A percentile compares a stretch with the other conserved stretches of the same genome.
phyloP scores from a whole-genome alignment of 176 grass and related monocot genomes.

The Triticum timopheevii region DNA sequence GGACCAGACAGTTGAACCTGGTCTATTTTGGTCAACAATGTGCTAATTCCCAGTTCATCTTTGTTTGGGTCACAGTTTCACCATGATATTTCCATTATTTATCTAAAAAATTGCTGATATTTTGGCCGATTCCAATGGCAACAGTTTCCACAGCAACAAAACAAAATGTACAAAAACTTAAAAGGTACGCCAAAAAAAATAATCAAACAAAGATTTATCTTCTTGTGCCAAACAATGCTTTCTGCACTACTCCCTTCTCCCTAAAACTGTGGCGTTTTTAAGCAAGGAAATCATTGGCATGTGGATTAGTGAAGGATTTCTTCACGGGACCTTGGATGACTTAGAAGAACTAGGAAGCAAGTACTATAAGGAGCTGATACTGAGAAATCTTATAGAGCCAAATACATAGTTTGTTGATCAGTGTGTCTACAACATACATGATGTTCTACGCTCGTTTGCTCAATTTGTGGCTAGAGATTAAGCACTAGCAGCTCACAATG shows the following conservation, averaged over 20 bases:
- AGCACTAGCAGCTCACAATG: background rate
- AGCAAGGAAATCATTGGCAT: background rate
- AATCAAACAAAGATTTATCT: background rate
- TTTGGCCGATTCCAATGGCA: too few species aligned
- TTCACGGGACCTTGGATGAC: background rate
- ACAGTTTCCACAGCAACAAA: too few species aligned
- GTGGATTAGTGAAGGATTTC: conserved; percentile 35
- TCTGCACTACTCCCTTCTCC: conserved; percentile 33
- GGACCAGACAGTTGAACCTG: too few species aligned
- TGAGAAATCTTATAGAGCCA: conserved; percentile 38
- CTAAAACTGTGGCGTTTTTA: background rate
- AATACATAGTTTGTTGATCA: background rate
- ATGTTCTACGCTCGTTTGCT: conserved; percentile 37
- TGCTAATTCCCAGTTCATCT: too few species aligned
- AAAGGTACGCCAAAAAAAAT: too few species aligned
- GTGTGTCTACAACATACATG: conserved; percentile 20
- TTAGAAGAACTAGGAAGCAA: background rate
- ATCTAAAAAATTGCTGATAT: too few species aligned
- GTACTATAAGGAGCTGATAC: conserved; percentile 31
- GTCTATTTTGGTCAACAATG: too few species aligned
- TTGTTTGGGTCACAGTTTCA: too few species aligned
- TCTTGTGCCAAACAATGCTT: conserved; percentile 45
- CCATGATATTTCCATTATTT: too few species aligned
- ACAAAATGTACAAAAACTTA: too few species aligned
- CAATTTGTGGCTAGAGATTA: conserved; percentile 20